Evolutionary conservation across 176 grass and related monocot genomes (phyloP).

Genomic region (Phoenix roebelenii): DNA sequence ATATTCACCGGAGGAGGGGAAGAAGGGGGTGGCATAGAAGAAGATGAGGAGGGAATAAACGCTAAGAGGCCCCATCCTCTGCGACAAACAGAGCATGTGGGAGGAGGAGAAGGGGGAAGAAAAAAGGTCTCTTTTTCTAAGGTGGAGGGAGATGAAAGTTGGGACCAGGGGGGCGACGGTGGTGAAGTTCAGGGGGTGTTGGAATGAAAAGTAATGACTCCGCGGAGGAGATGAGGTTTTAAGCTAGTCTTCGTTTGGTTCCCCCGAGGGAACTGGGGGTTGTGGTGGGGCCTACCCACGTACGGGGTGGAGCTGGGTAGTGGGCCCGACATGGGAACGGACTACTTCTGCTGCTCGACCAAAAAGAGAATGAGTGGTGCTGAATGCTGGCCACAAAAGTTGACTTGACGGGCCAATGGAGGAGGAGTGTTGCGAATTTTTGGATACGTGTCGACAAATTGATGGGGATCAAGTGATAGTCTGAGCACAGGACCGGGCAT

Average conservation of each 20-base stretch:
- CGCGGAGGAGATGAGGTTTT: too few relatives aligned
- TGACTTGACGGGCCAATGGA: too few relatives aligned
- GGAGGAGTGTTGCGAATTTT: too few relatives aligned
- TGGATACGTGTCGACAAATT: background rate
- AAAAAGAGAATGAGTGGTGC: too few relatives aligned
- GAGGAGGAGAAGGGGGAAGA: too few relatives aligned
- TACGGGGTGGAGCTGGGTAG: constrained; percentile 15
- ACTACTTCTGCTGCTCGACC: background rate
- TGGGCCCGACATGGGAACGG: constrained; percentile 14
- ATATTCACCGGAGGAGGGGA: background rate
- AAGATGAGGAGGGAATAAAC: constrained; percentile 8
- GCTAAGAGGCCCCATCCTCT: constrained; percentile 27
- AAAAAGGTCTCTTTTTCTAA: too few relatives aligned
- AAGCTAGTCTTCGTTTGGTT: background rate
- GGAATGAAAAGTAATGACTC: too few relatives aligned
- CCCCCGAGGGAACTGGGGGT: background rate
- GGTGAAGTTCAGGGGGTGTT: too few relatives aligned
- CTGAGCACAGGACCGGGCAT: background rate
- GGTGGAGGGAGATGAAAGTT: too few relatives aligned
- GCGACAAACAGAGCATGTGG: constrained; percentile 26
- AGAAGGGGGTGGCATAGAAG: background rate
- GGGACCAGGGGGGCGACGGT: too few relatives aligned
- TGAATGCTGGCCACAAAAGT: too few relatives aligned
- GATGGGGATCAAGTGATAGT: background rate
- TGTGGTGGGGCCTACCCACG: background rate